Evolutionary conservation across 1,284 basidiomycete genomes (phyloP).

Genomic region (Malassezia pachydermatis): DNA sequence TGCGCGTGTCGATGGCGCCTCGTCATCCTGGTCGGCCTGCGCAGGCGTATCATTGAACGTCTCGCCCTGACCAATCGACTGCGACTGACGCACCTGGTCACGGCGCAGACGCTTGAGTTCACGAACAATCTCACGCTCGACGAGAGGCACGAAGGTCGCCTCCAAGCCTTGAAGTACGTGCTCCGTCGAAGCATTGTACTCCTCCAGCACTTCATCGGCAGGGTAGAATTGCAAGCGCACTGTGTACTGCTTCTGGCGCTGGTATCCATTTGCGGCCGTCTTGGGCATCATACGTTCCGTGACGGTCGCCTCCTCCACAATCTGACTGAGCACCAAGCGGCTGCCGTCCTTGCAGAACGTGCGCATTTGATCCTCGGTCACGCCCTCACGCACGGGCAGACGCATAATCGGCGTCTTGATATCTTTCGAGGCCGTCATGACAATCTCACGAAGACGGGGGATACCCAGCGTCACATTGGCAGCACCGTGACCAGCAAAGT

Average conservation of each 20-base stretch:
- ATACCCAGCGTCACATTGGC: slow-evolving; percentile 99
- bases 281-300: slow-evolving; percentile 66
- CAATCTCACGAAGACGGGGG: slow-evolving; percentile 93
- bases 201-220: slow-evolving; percentile 67
- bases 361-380: slow-evolving; percentile 51
- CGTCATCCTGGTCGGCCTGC: slow-evolving; percentile 51
- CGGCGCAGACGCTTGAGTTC: slow-evolving; percentile 80
- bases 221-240: slow-evolving; percentile 81
- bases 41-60: slow-evolving; percentile 53
- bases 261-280: slow-evolving; percentile 52
- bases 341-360: slow-evolving; percentile 85
- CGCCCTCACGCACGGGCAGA: slow-evolving; percentile 54
- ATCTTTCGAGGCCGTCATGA: slow-evolving; percentile 94
- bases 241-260: slow-evolving; percentile 69
- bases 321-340: slow-evolving; percentile 74
- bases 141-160: slow-evolving; percentile 65
- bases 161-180: slow-evolving; percentile 69
- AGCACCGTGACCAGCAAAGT: slow-evolving; percentile 92
- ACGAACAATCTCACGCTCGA: slow-evolving; percentile 73
- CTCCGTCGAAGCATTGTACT: slow-evolving; percentile 67
- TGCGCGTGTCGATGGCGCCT: slow-evolving; percentile 14
- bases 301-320: slow-evolving; percentile 75
- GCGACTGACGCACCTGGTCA: slow-evolving; percentile 68
- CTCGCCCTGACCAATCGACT: slow-evolving; percentile 60
- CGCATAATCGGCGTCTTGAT: slow-evolving; percentile 99